Evolutionary conservation across 2,329 filamentous ascomycete species (phyloP), one percentile per base, ranked within the genome.

Genomic region (Pseudohalonectria lignicola): DNA sequence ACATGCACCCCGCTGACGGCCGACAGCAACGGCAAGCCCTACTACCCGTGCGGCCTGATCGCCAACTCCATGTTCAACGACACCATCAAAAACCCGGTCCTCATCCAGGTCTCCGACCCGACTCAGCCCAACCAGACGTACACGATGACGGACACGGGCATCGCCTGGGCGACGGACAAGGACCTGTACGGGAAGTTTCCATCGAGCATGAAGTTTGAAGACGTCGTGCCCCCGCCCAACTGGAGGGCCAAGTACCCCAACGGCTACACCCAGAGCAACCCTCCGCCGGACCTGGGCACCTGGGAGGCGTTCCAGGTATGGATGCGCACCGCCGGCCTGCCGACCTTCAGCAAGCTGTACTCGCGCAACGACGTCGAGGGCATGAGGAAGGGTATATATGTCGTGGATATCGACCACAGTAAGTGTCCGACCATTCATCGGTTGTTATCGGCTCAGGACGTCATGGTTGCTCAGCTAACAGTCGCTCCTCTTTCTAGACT

Each of bases 11-110:
- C 90, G 1, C 69, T 95, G 12, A 69, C 69, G 29, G 63, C 69
- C 15, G 36, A 32, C 8, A 63, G 74, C 32, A 46, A 56, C 2
- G 54, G 56, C 2, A 80, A 79, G 56, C 76, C 87, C 1, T 92
- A 90, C 57, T 98, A 94, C 53, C 92, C 92, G 2, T 98, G 92
- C 56, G 92, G 92, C 17, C 67, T 98, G 44, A 94, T 96, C 48
- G 90, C 92, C 44, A 98, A 98, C 59, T 96, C 92, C 18, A 63
- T 92, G 45, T 98, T 98, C 72, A 98, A 98, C 58, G 92, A 98
- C 56, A 87, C 83, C 4, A 92, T 93, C 54, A 65, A 61, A 34
- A 75, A 63, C 36, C 84, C 88, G 1, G 60, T 73, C 2, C 63
- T 76, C 8, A 59, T 81, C 34, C 80, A 80, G 45, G 58, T 67